phyloP scores from a whole-genome alignment of 176 grass and related monocot species.

The Rhipidocladum racemiflorum region DNA sequence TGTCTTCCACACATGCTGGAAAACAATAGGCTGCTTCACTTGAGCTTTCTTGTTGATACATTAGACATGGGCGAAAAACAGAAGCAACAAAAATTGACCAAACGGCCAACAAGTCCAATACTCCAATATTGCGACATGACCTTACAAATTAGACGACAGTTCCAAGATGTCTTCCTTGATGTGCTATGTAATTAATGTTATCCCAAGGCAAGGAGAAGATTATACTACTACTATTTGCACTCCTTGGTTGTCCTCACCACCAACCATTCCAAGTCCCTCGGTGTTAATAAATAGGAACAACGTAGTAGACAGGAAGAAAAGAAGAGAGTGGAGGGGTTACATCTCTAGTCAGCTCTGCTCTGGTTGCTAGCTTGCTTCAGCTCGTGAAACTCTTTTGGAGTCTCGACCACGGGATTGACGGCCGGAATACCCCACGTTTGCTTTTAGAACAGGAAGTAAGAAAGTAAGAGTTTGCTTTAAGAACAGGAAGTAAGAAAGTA shows the following conservation, averaged over 20 bases:
- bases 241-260: constrained; percentile 7
- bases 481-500: not conserved
- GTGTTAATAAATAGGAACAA: not conserved
- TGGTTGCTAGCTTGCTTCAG: constrained; percentile 37
- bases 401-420: constrained; percentile 14
- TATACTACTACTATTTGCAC: not conserved
- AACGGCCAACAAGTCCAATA: not conserved
- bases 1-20: constrained; percentile 6
- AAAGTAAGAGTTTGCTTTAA: constrained; percentile 12
- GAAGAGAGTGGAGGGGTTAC: not conserved
- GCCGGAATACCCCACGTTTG: constrained; percentile 27
- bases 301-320: constrained; percentile 1
- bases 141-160: not conserved
- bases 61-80: not conserved
- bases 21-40: constrained; percentile 3
- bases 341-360: not conserved
- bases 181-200: constrained; percentile 18
- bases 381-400: constrained; percentile 23
- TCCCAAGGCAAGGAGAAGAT: not conserved
- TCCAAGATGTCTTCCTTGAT: constrained; percentile 10
- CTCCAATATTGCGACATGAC: constrained; percentile 25
- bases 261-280: not conserved
- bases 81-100: not conserved
- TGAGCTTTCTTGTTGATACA: constrained; percentile 4
- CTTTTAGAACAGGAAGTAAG: not conserved